These are phyloP conservation scores for Cladosporium sp. DNA, from an alignment of 2,329 filamentous ascomycete genomes.

Conservation along the genomic window DNA sequence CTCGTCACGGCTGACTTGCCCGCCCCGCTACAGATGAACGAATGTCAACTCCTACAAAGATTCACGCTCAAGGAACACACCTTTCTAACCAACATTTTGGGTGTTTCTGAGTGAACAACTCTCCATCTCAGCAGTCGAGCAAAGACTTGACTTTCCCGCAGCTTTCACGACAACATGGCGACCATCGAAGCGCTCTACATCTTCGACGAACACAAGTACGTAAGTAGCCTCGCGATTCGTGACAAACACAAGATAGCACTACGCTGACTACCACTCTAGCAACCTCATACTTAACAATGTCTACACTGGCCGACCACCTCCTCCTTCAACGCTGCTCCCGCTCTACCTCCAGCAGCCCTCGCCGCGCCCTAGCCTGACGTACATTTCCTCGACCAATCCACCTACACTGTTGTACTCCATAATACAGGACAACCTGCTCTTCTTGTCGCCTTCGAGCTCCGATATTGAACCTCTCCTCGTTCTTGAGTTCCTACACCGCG, in stretches of 20 bases:
- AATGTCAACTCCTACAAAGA: not conserved
- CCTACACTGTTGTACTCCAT: constrained; percentile 87
- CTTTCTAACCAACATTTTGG: not conserved
- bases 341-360: constrained; percentile 81
- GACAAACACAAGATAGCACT: constrained; percentile 20
- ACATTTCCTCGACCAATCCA: constrained; percentile 77
- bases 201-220: constrained; percentile 91
- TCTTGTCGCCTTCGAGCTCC: constrained; percentile 78
- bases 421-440: constrained; percentile 81
- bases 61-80: not conserved
- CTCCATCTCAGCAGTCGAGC: not conserved
- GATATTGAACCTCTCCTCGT: constrained; percentile 88
- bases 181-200: constrained; percentile 95
- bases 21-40: not conserved
- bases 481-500: constrained; percentile 90
- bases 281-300: constrained; percentile 83
- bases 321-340: constrained; percentile 73
- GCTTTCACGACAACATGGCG: constrained; percentile 49
- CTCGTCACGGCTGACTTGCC: constrained; percentile 4
- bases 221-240: constrained; percentile 29
- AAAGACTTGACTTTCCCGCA: not conserved
- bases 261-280: constrained; percentile 39
- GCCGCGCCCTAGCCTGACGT: constrained; percentile 82
- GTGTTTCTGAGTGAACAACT: not conserved
- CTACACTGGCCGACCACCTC: constrained; percentile 79